Percentiles rank a stretch among this genome's conserved stretches.
These are phyloP conservation scores for Orychophragmus violaceus DNA, from an alignment of 345 rosid species.

Conservation along the genomic window DNA sequence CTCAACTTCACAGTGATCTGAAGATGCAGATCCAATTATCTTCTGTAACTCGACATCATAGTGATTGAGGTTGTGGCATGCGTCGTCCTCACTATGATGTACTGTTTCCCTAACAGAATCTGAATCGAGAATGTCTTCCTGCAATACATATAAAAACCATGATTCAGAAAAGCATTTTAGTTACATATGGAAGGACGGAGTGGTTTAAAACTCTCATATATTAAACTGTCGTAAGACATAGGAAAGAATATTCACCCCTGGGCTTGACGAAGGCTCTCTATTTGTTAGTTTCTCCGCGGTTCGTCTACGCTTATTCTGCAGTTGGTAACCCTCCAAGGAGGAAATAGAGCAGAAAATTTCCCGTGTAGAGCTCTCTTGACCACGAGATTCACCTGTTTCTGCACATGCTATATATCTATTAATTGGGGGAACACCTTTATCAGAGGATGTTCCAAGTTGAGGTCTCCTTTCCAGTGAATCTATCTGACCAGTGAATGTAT, in stretches of 20 bases:
- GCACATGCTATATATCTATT: conserved; percentile 23
- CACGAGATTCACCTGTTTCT: conserved; percentile 26
- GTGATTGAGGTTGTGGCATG: conserved; percentile 11
- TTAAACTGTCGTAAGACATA: conserved; percentile 8
- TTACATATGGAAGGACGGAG: conserved; percentile 2
- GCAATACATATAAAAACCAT: conserved; percentile 20
- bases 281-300: conserved; percentile 23
- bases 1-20: conserved; percentile 24
- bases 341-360: conserved; percentile 22
- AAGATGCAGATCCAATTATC: conserved; percentile 30
- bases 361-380: conserved; percentile 21
- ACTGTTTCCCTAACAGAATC: conserved; percentile 26
- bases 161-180: conserved; percentile 12
- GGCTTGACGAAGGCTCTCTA: conserved; percentile 32
- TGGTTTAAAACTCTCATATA: conserved; percentile 10
- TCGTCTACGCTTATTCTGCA: conserved; percentile 47
- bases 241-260: conserved; percentile 30
- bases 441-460: conserved; percentile 6
- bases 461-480: conserved; percentile 12
- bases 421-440: conserved; percentile 1
- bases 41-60: conserved; percentile 26
- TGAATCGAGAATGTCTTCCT: conserved; percentile 30
- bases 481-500: background rate
- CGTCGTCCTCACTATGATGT: conserved; percentile 19
- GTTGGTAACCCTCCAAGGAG: conserved; percentile 28